Base-by-base conservation (phyloP, 2,329 filamentous ascomycete species). In the Phialemoniopsis sp. region DNA sequence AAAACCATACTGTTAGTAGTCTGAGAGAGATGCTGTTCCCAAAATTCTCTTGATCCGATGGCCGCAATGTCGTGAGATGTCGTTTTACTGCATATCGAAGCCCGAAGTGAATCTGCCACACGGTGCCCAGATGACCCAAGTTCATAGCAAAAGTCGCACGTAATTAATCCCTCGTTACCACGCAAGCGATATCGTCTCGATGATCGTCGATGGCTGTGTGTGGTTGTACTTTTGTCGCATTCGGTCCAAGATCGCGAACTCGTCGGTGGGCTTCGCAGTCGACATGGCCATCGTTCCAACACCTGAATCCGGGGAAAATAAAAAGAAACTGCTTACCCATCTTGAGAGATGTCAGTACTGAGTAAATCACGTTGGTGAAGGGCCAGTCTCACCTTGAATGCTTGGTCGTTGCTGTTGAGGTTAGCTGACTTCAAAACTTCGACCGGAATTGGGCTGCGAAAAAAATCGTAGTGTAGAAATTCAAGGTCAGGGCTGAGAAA, bases 321-420 rank as follows among this genome's bases (percentile, higher is more conserved):
- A 43, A 43, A 42, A 44, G 44, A 59, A 46, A 44, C 28, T 53
- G 60, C 76, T 80, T 80, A 81, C 77, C 76, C 77, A 80, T 81
- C 76, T 80, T 60, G 48, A 38, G 26, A 41, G 32, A 46, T 51
- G 61, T 73, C 58, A 73, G 67, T 57, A 39, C 43, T 42, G 15
- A 15, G 40, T 26, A 42, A 19, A 19, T n/a, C 43, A 26, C 32
- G 12, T 21, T 16, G 15, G 32, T 37, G 21, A 14, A 29, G 29
- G 16, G 19, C 21, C 6, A 32, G 16, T 33, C 51, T 48, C 37
- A 52, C 44, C 45, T 43, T 52, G 51, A 47, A 41, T 44, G 42
- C 36, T 45, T 42, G 42, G 39, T 42, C 46, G 46, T 45, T 42
- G 48, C 52, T 45, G 47, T 51, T 40, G 47, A 45, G 21, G 21